These are phyloP conservation scores for Pseudogymnoascus sp. DNA, from an alignment of 2,329 filamentous ascomycete genomes.

Conservation along the genomic window DNA sequence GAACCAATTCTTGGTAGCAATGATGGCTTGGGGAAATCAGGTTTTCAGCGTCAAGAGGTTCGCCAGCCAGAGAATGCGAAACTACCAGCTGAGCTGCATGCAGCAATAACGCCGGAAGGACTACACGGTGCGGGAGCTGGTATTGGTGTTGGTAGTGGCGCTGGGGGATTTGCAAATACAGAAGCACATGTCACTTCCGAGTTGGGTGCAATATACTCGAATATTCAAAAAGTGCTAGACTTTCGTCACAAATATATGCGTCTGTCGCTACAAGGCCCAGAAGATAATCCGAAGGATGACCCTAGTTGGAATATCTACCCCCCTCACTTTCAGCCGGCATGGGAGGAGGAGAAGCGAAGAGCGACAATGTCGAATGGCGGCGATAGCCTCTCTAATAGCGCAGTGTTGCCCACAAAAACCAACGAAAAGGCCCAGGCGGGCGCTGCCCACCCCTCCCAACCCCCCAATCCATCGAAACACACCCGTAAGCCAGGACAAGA, in stretches of 20 bases:
- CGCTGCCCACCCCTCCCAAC: slow-evolving; percentile 17
- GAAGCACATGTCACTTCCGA: slow-evolving; percentile 78
- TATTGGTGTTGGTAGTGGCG: slow-evolving; percentile 52
- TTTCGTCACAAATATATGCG: slow-evolving; percentile 81
- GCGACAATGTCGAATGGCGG: slow-evolving; percentile 20
- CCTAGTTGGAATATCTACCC: slow-evolving; percentile 83
- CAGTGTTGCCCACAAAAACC: slow-evolving; percentile 27
- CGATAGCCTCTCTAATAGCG: slow-evolving; percentile 41
- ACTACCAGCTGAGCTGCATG: slow-evolving; percentile 47
- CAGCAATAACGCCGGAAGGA: slow-evolving; percentile 41
- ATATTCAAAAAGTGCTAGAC: slow-evolving; percentile 84
- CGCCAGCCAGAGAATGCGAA: slow-evolving; percentile 23
- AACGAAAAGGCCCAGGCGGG: slow-evolving; percentile 17
- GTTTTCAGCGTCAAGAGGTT: not conserved
- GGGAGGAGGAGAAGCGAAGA: slow-evolving; percentile 48
- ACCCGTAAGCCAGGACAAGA: slow-evolving; percentile 79
- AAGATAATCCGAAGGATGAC: slow-evolving; percentile 82
- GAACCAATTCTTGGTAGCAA: slow-evolving; percentile 18
- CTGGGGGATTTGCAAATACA: slow-evolving; percentile 55
- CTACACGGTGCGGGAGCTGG: slow-evolving; percentile 50
- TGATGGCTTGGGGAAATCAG: slow-evolving; percentile 20
- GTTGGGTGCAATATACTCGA: slow-evolving; percentile 76
- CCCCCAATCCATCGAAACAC: slow-evolving; percentile 15
- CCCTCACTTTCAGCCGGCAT: slow-evolving; percentile 81
- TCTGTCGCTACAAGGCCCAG: slow-evolving; percentile 70